Conservation (phyloP, 352 stramenopile species). For the Phytophthora foliorum region DNA sequence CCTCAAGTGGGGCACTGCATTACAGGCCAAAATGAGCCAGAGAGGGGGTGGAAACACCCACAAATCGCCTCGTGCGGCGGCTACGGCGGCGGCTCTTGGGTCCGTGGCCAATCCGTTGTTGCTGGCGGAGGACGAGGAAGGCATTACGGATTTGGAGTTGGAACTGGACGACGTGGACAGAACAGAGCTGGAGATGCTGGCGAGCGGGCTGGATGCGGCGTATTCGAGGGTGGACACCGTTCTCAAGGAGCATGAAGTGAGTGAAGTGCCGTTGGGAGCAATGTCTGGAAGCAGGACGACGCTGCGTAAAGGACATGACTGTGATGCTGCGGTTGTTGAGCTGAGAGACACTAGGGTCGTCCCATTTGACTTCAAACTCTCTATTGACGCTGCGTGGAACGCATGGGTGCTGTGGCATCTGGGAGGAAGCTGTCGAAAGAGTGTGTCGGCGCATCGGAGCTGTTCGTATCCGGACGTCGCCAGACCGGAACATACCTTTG, state of each 20-base stretch:
- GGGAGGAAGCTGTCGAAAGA: slow-evolving; percentile 40
- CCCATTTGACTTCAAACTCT: slow-evolving; percentile 41
- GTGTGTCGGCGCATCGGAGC: slow-evolving; percentile 37
- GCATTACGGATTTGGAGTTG: slow-evolving; percentile 35
- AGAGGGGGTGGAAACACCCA: neutral
- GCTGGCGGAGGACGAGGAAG: slow-evolving; percentile 35
- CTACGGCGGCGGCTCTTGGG: slow-evolving; percentile 21
- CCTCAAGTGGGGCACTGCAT: slow-evolving; percentile 26
- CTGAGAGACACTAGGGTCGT: slow-evolving; percentile 40
- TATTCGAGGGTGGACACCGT: slow-evolving; percentile 27
- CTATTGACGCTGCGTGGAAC: slow-evolving; percentile 45
- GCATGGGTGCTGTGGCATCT: slow-evolving; percentile 48
- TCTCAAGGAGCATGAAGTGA: slow-evolving; percentile 22
- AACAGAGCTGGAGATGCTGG: slow-evolving; percentile 39
- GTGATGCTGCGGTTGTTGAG: slow-evolving; percentile 17
- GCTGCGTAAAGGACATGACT: slow-evolving; percentile 4
- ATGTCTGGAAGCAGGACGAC: slow-evolving; percentile 26
- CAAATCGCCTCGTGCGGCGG: slow-evolving; percentile 11
- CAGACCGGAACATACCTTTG: slow-evolving; percentile 44
- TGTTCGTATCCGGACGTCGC: slow-evolving; percentile 42
- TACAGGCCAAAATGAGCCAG: slow-evolving; percentile 31
- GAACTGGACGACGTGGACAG: slow-evolving; percentile 34
- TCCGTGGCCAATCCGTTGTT: slow-evolving; percentile 26
- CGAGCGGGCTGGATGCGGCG: slow-evolving; percentile 35
- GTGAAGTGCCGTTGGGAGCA: slow-evolving; percentile 14